Evolutionary conservation across 306 rosid species (phyloP).

Genomic region (Malus sieversii): DNA sequence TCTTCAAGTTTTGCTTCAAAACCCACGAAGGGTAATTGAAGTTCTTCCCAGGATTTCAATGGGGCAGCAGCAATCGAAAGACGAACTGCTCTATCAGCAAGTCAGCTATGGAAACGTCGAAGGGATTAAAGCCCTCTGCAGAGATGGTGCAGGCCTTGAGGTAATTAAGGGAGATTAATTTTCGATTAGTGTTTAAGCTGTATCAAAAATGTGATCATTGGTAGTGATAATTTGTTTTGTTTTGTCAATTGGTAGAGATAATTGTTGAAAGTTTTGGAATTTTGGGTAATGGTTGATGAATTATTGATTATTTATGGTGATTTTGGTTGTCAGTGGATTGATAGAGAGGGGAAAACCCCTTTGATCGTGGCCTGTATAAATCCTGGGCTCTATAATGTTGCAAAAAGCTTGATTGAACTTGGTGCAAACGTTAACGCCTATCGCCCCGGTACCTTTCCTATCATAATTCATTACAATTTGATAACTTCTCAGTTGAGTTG

Average conservation of each 20-base stretch:
- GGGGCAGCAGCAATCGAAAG: slow-evolving; percentile 89
- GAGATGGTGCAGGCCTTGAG: slow-evolving; percentile 91
- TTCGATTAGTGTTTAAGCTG: neutral
- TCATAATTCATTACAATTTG: neutral
- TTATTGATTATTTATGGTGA: slow-evolving; percentile 14
- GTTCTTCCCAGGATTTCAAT: slow-evolving; percentile 22
- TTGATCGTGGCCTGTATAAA: slow-evolving; percentile 85
- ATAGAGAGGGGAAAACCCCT: slow-evolving; percentile 74
- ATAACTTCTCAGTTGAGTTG: neutral
- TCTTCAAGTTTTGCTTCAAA: neutral
- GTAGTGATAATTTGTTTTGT: neutral
- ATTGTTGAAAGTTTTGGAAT: neutral
- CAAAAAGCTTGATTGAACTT: slow-evolving; percentile 72
- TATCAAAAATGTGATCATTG: neutral
- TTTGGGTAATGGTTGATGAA: slow-evolving; percentile 9
- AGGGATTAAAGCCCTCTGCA: slow-evolving; percentile 65
- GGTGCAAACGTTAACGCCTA: slow-evolving; percentile 89
- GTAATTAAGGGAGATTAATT: slow-evolving; percentile 22
- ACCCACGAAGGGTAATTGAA: neutral
- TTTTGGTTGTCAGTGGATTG: slow-evolving; percentile 50
- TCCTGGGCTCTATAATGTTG: slow-evolving; percentile 53
- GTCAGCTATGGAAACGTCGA: slow-evolving; percentile 66
- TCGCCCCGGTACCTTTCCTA: slow-evolving; percentile 57
- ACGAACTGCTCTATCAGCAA: slow-evolving; percentile 71
- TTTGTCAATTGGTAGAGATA: neutral